Conservation (phyloP, 257 asterid species). For the Scutellaria baicalensis region DNA sequence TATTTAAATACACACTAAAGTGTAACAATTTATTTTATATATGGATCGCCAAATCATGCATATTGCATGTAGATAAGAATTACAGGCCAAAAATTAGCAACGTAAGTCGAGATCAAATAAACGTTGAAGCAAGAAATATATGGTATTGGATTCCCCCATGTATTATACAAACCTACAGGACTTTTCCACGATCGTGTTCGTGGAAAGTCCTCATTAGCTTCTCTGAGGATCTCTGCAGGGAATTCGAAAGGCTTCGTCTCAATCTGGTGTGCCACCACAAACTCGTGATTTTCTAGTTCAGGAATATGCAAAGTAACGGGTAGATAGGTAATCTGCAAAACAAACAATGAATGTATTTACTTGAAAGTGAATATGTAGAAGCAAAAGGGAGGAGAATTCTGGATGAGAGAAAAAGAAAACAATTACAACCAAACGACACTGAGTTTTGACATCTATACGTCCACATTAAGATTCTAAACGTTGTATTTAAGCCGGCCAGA, state of each 20-base stretch:
- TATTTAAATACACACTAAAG: too few relatives aligned
- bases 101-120: not conserved
- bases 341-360: not conserved
- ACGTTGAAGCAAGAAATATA: not conserved
- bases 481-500: not conserved
- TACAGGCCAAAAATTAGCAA: too few relatives aligned
- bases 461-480: not conserved
- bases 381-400: not conserved
- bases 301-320: not conserved
- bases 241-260: not conserved
- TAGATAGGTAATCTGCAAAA: constrained; percentile 17
- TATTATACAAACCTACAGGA: not conserved
- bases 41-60: too few relatives aligned
- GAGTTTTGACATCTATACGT: not conserved
- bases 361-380: not conserved
- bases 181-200: not conserved
- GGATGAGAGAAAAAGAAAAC: not conserved
- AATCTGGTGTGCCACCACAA: constrained; percentile 6
- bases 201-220: not conserved
- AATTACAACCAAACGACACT: not conserved
- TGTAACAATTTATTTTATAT: too few relatives aligned
- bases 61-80: too few relatives aligned
- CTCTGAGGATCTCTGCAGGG: not conserved
- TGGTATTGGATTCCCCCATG: not conserved
- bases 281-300: constrained; percentile 1